Conservation (phyloP, 495 filamentous ascomycete genomes). For the Podospora appendiculata region DNA sequence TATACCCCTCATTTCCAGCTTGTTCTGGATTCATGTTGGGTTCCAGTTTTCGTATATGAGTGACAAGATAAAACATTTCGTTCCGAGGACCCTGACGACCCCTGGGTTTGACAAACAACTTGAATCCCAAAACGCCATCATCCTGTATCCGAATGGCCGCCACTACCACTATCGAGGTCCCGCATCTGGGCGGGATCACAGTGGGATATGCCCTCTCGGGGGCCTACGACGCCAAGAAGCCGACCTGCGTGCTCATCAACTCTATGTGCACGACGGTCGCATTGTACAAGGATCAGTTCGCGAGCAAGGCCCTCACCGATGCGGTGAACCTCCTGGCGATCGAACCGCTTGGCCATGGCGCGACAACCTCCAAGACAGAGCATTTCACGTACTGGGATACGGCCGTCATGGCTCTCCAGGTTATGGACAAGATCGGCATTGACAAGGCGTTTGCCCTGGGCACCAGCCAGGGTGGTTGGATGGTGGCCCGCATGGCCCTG, state of each 20-base stretch:
- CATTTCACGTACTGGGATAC: constrained; percentile 52
- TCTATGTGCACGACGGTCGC: constrained; percentile 48
- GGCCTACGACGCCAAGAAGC: constrained; percentile 43
- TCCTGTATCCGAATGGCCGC: constrained; percentile 12
- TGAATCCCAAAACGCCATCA: too few relatives aligned
- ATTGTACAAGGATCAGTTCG: constrained; percentile 45
- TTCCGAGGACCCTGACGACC: too few relatives aligned
- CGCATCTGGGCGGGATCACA: constrained; percentile 48
- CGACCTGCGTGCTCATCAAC: constrained; percentile 52
- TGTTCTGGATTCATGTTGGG: too few relatives aligned
- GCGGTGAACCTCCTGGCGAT: constrained; percentile 46
- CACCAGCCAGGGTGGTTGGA: constrained; percentile 58
- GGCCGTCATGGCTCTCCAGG: constrained; percentile 40
- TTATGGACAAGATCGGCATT: constrained; percentile 43
- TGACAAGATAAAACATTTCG: too few relatives aligned
- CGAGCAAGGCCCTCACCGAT: constrained; percentile 33
- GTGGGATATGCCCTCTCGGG: constrained; percentile 45
- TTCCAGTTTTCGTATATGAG: too few relatives aligned
- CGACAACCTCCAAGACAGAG: constrained; percentile 30
- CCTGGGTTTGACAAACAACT: too few relatives aligned
- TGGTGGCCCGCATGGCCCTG: constrained; percentile 51
- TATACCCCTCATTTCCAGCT: too few relatives aligned
- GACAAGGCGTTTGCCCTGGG: constrained; percentile 50
- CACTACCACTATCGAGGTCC: constrained; percentile 35
- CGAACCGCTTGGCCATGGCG: constrained; percentile 50